phyloP scores from a whole-genome alignment of 208 protist genomes.

The Acanthamoeba sp. region DNA sequence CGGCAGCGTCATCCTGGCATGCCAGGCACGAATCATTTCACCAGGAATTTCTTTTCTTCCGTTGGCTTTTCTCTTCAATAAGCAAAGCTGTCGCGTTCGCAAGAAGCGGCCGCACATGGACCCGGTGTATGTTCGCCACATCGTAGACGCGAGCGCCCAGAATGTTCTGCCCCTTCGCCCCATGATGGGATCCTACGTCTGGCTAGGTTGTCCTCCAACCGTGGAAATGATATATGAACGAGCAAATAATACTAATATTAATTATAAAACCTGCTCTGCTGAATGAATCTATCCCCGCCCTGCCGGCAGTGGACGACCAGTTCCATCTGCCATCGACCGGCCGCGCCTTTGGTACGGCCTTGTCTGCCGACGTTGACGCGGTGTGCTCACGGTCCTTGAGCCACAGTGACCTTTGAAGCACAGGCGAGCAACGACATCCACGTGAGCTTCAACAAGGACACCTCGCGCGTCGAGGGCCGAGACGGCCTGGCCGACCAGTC shows the following conservation, averaged over 20 bases:
- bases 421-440: slow-evolving; percentile 63
- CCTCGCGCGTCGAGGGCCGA: slow-evolving; percentile 19
- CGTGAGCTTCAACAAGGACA: slow-evolving; percentile 65
- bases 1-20: no score
- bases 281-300: neutral
- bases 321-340: slow-evolving; percentile 12
- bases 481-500: slow-evolving; percentile 51
- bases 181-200: slow-evolving; percentile 53
- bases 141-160: slow-evolving; percentile 9
- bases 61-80: no score
- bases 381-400: neutral
- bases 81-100: no score
- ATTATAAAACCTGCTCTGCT: neutral
- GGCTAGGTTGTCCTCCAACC: neutral
- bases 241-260: neutral
- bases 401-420: slow-evolving; percentile 52
- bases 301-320: slow-evolving; percentile 48
- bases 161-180: slow-evolving; percentile 21
- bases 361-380: neutral
- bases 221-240: neutral
- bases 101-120: no score
- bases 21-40: no score
- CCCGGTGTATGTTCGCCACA: neutral
- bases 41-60: no score
- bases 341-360: slow-evolving; percentile 32